Evolutionary conservation across 2,329 filamentous ascomycete genomes (phyloP).

Genomic region (Talaromyces amestolkiae): DNA sequence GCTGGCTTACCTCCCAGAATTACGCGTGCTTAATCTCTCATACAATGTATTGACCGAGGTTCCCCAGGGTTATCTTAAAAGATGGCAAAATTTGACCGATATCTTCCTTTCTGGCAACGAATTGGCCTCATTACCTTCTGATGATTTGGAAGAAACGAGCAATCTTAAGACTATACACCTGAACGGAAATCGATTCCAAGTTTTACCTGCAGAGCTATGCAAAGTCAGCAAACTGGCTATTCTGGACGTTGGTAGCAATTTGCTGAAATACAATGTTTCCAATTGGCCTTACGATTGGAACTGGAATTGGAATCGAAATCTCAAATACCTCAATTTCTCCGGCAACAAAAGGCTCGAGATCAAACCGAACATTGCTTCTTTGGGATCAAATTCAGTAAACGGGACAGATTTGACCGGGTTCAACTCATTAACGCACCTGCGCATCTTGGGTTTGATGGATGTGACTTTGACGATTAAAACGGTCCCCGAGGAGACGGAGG

Average conservation of each 20-base stretch:
- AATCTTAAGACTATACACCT: constrained; percentile 87
- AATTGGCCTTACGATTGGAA: constrained; percentile 99
- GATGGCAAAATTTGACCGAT: constrained; percentile 86
- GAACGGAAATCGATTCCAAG: constrained; percentile 97
- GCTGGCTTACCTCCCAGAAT: constrained; percentile 73
- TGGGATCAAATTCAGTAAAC: constrained; percentile 50
- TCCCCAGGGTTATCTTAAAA: constrained; percentile 80
- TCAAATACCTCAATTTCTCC: constrained; percentile 92
- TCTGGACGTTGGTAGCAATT: constrained; percentile 92
- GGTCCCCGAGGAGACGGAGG: constrained; percentile 92
- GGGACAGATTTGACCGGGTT: constrained; percentile 83
- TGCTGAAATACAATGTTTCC: constrained; percentile 95
- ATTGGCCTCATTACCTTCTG: constrained; percentile 82
- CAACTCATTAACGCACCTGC: constrained; percentile 74
- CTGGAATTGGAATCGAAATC: constrained; percentile 96
- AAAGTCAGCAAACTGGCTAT: constrained; percentile 89
- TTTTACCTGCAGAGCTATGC: constrained; percentile 89
- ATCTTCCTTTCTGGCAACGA: constrained; percentile 95
- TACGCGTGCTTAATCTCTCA: constrained; percentile 86
- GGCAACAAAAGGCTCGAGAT: constrained; percentile 97
- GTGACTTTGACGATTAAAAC: constrained; percentile 91
- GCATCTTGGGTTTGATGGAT: constrained; percentile 93
- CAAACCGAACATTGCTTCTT: constrained; percentile 61
- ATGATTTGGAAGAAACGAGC: constrained; percentile 88
- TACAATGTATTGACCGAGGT: constrained; percentile 95